Evolutionary conservation across 2,329 filamentous ascomycete species (phyloP).

Genomic region (Elsinoe ampelina): DNA sequence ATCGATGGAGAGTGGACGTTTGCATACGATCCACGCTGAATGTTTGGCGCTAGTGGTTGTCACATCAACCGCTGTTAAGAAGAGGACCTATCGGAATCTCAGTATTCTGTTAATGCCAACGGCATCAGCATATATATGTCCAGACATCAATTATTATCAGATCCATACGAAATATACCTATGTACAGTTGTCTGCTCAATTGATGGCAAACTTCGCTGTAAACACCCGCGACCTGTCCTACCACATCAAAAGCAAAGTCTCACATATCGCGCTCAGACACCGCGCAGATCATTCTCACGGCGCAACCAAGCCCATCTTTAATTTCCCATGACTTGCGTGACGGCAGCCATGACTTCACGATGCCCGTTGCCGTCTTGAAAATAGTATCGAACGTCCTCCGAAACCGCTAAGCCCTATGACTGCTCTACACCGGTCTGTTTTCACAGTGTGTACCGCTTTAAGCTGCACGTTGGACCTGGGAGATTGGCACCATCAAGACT

Average conservation of each 20-base stretch:
- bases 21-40: no score
- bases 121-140: not conserved
- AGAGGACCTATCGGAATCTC: no score
- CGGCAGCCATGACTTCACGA: not conserved
- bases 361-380: constrained; percentile 7
- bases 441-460: not conserved
- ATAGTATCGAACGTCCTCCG: constrained; percentile 10
- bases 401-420: constrained; percentile 12
- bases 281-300: not conserved
- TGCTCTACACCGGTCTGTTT: not conserved
- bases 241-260: not conserved
- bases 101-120: not conserved
- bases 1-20: no score
- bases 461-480: constrained; percentile 6
- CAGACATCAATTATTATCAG: not conserved
- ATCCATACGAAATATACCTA: not conserved
- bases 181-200: not conserved
- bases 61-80: no score
- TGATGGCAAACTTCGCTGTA: not conserved
- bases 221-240: not conserved
- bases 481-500: constrained; percentile 1
- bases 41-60: no score
- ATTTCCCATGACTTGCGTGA: constrained; percentile 4
- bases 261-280: not conserved
- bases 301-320: constrained; percentile 6